These are phyloP conservation scores for Fonsecaea multimorphosa DNA, from an alignment of 2,329 filamentous ascomycete species.

Conservation along the genomic window DNA sequence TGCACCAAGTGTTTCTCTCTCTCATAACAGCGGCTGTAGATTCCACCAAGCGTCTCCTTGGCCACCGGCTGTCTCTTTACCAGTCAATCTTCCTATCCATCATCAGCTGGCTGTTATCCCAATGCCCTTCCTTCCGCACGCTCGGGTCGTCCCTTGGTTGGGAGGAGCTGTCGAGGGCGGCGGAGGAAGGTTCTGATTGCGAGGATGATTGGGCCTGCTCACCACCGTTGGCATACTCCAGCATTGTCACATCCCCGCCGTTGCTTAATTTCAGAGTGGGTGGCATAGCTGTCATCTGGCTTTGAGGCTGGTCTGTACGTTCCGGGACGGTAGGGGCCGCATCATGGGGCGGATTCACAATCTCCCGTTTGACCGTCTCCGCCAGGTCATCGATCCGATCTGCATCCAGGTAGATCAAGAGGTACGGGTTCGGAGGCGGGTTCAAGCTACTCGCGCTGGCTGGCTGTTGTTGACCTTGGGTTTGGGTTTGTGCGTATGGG, in stretches of 20 bases:
- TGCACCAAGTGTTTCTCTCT: background rate
- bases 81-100: slow-evolving; percentile 30
- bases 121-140: slow-evolving; percentile 22
- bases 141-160: slow-evolving; percentile 1
- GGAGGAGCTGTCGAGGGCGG: background rate
- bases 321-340: slow-evolving; percentile 17
- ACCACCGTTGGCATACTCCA: slow-evolving; percentile 36
- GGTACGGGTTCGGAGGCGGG: slow-evolving; percentile 61
- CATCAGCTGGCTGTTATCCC: slow-evolving; percentile 35
- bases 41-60: slow-evolving; percentile 28
- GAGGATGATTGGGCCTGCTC: slow-evolving; percentile 28
- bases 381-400: slow-evolving; percentile 65
- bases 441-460: slow-evolving; percentile 39
- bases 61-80: slow-evolving; percentile 32
- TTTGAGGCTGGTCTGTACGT: slow-evolving; percentile 21
- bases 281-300: slow-evolving; percentile 31
- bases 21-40: slow-evolving; percentile 30
- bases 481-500: slow-evolving; percentile 17
- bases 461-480: slow-evolving; percentile 16
- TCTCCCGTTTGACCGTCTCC: slow-evolving; percentile 61
- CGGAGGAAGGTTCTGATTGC: background rate
- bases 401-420: slow-evolving; percentile 78
- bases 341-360: slow-evolving; percentile 33
- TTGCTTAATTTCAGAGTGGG: slow-evolving; percentile 6
- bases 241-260: slow-evolving; percentile 31